Evolutionary conservation across 2,329 filamentous ascomycete genomes (phyloP).

Genomic region (Pseudogymnoascus sp.): DNA sequence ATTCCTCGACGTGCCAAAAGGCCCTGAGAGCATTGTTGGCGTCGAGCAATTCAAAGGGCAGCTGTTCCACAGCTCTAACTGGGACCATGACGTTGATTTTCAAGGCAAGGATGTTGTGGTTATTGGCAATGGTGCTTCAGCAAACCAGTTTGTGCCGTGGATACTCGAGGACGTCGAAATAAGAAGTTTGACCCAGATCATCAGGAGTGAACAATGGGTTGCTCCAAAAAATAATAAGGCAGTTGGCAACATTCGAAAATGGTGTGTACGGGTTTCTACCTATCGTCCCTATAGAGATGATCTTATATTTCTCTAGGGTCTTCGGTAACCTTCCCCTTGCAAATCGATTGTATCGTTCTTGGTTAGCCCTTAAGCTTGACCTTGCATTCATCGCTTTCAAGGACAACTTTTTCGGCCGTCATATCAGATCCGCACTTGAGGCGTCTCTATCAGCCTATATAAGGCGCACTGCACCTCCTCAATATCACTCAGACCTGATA

Average conservation of each 20-base stretch:
- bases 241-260: background rate
- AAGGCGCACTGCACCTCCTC: background rate
- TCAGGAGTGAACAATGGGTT: background rate
- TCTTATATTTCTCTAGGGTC: background rate
- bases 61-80: constrained; percentile 35
- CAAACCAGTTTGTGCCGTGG: background rate
- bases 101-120: background rate
- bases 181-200: background rate
- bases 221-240: background rate
- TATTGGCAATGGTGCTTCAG: background rate
- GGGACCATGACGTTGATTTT: constrained; percentile 27
- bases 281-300: background rate
- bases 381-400: background rate
- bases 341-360: background rate
- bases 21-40: constrained; percentile 37
- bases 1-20: constrained; percentile 33
- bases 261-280: background rate
- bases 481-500: background rate
- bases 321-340: background rate
- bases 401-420: background rate
- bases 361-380: background rate
- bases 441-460: background rate
- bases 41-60: constrained; percentile 36
- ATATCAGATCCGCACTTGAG: background rate
- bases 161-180: background rate